Percentiles rank a stretch among this genome's conserved stretches.
Evolutionary conservation across 1,139 yeast species (phyloP).

Genomic region (Saccharomyces hybrid): DNA sequence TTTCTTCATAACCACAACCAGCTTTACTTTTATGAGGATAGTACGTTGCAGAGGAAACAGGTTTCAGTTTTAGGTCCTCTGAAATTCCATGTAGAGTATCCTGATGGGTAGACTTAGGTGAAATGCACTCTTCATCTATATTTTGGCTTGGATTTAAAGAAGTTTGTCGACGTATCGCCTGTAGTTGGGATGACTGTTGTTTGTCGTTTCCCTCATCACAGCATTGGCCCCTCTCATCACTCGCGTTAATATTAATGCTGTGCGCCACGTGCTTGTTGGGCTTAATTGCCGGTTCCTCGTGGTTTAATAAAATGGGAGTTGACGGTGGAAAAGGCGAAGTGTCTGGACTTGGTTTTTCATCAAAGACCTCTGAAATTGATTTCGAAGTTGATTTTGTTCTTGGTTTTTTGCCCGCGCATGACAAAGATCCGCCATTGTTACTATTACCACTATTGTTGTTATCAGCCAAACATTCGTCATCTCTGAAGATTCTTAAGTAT

Average conservation of each 20-base stretch:
- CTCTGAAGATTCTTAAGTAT: slow-evolving; percentile 30
- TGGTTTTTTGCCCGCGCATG: not conserved
- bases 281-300: slow-evolving; percentile 1
- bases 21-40: slow-evolving; percentile 47
- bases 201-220: not conserved
- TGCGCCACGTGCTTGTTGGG: not conserved
- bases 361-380: not conserved
- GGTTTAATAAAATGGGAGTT: not conserved
- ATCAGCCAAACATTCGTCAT: slow-evolving; percentile 16
- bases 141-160: not conserved
- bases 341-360: not conserved
- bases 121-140: not conserved
- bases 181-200: not conserved
- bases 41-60: slow-evolving; percentile 60
- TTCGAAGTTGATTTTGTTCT: not conserved
- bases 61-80: slow-evolving; percentile 34
- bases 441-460: not conserved
- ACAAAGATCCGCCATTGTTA: not conserved
- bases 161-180: not conserved
- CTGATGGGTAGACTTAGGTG: not conserved
- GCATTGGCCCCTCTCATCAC: not conserved
- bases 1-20: not conserved
- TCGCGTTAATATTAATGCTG: not conserved
- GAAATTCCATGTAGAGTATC: not conserved
- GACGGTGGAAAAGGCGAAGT: not conserved